These are phyloP conservation scores for Fusarium cyanostomum DNA, from an alignment of 2,329 filamentous ascomycete species.

Conservation along the genomic window DNA sequence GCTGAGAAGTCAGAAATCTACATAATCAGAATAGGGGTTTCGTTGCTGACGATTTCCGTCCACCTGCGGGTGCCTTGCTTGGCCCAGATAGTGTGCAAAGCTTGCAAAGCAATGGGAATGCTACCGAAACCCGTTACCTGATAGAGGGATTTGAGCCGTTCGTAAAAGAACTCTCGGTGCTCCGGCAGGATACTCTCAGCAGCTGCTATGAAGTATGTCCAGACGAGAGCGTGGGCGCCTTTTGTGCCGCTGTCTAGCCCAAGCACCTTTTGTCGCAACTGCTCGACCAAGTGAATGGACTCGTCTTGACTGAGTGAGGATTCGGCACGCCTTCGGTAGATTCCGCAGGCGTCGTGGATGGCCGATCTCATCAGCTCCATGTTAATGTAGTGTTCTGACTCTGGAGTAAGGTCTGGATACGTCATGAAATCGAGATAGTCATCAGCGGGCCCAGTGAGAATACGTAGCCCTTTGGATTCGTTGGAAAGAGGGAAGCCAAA, in stretches of 20 bases:
- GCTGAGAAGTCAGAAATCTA: constrained; percentile 2
- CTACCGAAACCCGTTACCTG: constrained; percentile 49
- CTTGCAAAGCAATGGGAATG: constrained; percentile 48
- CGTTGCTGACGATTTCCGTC: constrained; percentile 44
- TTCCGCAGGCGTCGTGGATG: constrained; percentile 40
- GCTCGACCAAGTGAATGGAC: constrained; percentile 45
- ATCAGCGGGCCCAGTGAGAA: constrained; percentile 32
- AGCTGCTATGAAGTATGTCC: constrained; percentile 53
- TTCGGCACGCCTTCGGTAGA: constrained; percentile 42
- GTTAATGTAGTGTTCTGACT: constrained; percentile 33
- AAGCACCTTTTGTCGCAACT: constrained; percentile 44
- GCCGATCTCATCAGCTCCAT: constrained; percentile 35
- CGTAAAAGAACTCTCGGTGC: constrained; percentile 49
- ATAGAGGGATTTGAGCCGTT: constrained; percentile 44
- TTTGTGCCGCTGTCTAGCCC: constrained; percentile 41
- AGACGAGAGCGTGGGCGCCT: constrained; percentile 52
- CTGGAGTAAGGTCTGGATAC: constrained; percentile 29
- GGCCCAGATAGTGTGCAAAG: constrained; percentile 49
- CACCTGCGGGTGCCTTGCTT: constrained; percentile 37
- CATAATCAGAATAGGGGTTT: constrained; percentile 45
- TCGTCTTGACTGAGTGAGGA: constrained; percentile 28
- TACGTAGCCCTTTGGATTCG: constrained; percentile 40
- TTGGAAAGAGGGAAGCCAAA: constrained; percentile 44
- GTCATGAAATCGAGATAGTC: constrained; percentile 44
- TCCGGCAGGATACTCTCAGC: constrained; percentile 49